Evolutionary conservation across 2,329 filamentous ascomycete genomes (phyloP).

Genomic region (Pyricularia grisea): DNA sequence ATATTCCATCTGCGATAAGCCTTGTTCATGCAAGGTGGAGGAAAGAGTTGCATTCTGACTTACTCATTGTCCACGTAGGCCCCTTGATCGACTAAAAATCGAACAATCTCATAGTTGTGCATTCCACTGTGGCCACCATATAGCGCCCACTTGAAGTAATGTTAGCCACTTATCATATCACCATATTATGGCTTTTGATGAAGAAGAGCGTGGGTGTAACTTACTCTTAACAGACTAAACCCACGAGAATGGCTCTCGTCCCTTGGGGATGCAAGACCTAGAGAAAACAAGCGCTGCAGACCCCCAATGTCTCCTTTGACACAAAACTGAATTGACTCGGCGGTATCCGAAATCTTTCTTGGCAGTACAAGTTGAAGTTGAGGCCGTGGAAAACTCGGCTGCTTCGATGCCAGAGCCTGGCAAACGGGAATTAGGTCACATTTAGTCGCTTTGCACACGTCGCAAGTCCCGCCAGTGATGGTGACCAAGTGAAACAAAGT

Average conservation of each 20-base stretch:
- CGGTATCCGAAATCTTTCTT: not conserved
- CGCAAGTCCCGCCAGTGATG: no score
- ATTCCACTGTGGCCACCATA: not conserved
- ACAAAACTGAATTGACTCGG: not conserved
- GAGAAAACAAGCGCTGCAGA: not conserved
- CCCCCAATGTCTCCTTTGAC: not conserved
- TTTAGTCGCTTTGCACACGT: no score
- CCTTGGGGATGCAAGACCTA: not conserved
- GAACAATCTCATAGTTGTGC: slow-evolving; percentile 1
- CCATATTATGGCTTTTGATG: not conserved
- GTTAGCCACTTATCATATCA: not conserved
- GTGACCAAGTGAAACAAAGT: no score
- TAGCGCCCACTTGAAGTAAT: not conserved
- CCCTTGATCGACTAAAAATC: not conserved
- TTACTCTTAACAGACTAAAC: not conserved
- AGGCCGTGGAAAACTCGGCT: not conserved
- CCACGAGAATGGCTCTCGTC: not conserved
- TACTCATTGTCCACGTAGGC: not conserved
- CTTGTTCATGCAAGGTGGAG: not conserved
- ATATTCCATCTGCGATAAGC: not conserved
- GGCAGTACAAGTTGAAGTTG: not conserved
- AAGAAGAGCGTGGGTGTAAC: not conserved
- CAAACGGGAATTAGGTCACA: no score
- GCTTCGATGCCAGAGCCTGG: no score
- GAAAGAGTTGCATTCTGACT: not conserved